Evolutionary conservation across 2,329 filamentous ascomycete species (phyloP).

Genomic region (Penicillium sp.): DNA sequence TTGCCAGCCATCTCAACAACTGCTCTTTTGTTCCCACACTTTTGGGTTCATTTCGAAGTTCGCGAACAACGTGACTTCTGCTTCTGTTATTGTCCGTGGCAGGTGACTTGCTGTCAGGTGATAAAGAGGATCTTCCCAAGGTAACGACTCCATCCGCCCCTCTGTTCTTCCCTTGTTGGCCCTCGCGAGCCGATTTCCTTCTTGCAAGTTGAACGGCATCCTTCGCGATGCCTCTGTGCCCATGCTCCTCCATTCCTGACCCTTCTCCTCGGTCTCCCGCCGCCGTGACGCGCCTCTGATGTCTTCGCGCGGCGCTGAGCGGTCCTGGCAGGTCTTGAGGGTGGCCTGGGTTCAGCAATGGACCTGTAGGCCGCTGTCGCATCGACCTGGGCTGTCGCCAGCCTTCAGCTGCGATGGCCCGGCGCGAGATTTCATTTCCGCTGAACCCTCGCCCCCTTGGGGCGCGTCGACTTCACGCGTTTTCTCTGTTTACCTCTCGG

Average conservation of each 20-base stretch:
- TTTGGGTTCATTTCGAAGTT: slow-evolving; percentile 28
- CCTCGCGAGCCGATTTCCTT: slow-evolving; percentile 13
- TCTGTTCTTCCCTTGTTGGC: slow-evolving; percentile 15
- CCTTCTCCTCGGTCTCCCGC: not conserved
- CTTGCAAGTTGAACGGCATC: not conserved
- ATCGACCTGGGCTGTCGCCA: not conserved
- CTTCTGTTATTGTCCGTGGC: slow-evolving; percentile 41
- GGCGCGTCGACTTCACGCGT: slow-evolving; percentile 35
- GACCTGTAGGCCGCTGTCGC: not conserved
- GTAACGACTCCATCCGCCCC: slow-evolving; percentile 30
- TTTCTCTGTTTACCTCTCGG: slow-evolving; percentile 19
- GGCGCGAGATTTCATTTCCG: slow-evolving; percentile 5
- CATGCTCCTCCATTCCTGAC: slow-evolving; percentile 9
- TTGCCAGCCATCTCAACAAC: slow-evolving; percentile 2
- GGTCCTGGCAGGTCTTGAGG: not conserved
- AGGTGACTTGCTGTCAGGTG: slow-evolving; percentile 48
- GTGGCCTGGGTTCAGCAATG: slow-evolving; percentile 2
- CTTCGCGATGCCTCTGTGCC: too few species aligned
- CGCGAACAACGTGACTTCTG: slow-evolving; percentile 28
- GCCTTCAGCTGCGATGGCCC: slow-evolving; percentile 1
- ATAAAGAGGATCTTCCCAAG: slow-evolving; percentile 43
- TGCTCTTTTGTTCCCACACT: slow-evolving; percentile 14
- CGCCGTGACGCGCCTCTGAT: slow-evolving; percentile 30
- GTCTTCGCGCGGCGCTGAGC: slow-evolving; percentile 7
- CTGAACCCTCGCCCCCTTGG: slow-evolving; percentile 1